Base-by-base conservation (phyloP, 768 basidiomycete species). In the Rhizopogon vesiculosus region DNA sequence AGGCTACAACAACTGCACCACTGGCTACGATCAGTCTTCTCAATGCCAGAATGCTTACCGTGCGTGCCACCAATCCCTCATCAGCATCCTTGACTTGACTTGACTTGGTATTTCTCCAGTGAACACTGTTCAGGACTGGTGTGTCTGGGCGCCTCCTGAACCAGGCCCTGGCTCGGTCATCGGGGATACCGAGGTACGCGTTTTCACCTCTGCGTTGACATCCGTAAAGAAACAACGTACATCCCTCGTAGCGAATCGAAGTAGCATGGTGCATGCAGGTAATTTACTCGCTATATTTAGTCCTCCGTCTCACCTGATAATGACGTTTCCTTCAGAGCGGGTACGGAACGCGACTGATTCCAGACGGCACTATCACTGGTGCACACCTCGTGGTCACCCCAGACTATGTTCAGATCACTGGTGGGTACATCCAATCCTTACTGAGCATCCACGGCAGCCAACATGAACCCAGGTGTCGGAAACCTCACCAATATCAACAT, bases 391-490 rank as follows among this genome's bases (percentile, higher is more conserved):
- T 89, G 5, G 75, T 81, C 59, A 89, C 89, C 0, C 84, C 87
- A n/a, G 84, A 86, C 66, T 91, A 83, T 66, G 75, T 89, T 35
- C 88, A 87, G 63, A 71, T 90, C 53, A 84, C 83, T 40, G 91
- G 86, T 74, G 51, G 39, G 66, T 56, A 13, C 22, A 48, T 50
- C 1, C 28, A 15, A 6, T 56, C 59, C 9, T 61, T 60, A 22
- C 40, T 68, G 6, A 61, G 66, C 28, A 60, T 60, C 18, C 55
- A 52, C 35, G 61, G 60, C 31, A 53, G 58, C 19, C 66, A 61
- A 64, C 54, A 19, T 22, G 29, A 42, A 44, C 51, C 73, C 74
- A 81, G 85, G 87, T 44, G 70, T 78, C 50, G 87, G 86, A 6
- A 78, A 91, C 65, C 64, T 89, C 56, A 87, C 84, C 10, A 72